Conservation (phyloP, 2,329 filamentous ascomycete species). For the Chaetothyriales sp. region DNA sequence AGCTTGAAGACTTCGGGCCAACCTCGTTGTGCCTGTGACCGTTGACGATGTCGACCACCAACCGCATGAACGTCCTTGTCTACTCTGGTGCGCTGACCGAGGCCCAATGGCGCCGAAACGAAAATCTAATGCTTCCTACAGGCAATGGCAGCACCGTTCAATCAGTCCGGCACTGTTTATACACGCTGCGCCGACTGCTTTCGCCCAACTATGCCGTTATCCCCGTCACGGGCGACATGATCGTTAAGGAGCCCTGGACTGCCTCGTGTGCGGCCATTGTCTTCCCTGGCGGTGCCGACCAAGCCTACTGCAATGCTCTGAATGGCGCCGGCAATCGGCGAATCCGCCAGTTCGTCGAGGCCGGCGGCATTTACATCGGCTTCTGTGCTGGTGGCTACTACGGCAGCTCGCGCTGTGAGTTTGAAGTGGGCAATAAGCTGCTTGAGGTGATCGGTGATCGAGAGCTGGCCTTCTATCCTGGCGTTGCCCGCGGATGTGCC, state of each 20-base stretch:
- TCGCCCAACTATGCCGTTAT: slow-evolving; percentile 88
- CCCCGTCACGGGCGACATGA: slow-evolving; percentile 58
- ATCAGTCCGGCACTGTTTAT: slow-evolving; percentile 79
- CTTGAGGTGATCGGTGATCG: slow-evolving; percentile 75
- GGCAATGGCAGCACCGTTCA: slow-evolving; percentile 74
- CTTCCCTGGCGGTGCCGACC: slow-evolving; percentile 84
- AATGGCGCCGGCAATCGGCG: slow-evolving; percentile 76
- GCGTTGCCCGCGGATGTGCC: slow-evolving; percentile 68
- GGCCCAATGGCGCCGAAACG: slow-evolving; percentile 17
- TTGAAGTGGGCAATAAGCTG: slow-evolving; percentile 66
- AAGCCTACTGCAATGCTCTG: slow-evolving; percentile 74
- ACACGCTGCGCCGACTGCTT: slow-evolving; percentile 69
- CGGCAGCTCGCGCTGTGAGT: slow-evolving; percentile 66
- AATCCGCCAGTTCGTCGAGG: slow-evolving; percentile 72
- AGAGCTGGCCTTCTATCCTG: slow-evolving; percentile 79
- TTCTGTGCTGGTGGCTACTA: slow-evolving; percentile 95
- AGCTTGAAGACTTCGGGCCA: slow-evolving; percentile 1
- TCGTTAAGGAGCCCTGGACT: slow-evolving; percentile 86
- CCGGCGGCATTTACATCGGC: slow-evolving; percentile 73
- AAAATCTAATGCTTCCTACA: slow-evolving; percentile 27
- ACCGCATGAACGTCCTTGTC: slow-evolving; percentile 77
- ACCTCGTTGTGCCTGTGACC: slow-evolving; percentile 1
- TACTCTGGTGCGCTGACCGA: slow-evolving; percentile 55
- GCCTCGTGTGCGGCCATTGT: slow-evolving; percentile 77
- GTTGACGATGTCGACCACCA: slow-evolving; percentile 44